Conservation (phyloP, 169 alveolate genomes). For the Plasmodium coatneyi region DNA sequence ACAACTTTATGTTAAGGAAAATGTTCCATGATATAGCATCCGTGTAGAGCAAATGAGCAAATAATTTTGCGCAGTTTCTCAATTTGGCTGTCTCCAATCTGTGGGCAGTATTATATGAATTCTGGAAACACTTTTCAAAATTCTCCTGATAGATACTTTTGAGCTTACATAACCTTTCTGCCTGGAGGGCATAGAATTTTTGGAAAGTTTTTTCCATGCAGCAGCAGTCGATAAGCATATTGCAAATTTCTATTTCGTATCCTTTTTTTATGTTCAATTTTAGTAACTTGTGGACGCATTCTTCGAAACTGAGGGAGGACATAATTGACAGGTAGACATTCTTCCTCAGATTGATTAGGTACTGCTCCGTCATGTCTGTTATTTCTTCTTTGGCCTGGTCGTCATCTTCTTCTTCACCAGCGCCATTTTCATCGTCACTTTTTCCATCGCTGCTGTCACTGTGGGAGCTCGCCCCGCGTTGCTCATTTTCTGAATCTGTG, state of each 20-base stretch:
- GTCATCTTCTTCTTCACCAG: conserved; percentile 86
- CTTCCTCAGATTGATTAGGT: conserved; percentile 94
- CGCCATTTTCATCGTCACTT: conserved; percentile 83
- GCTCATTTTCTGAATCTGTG: conserved; percentile 80
- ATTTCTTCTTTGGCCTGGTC: conserved; percentile 73
- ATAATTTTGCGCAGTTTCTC: conserved; percentile 97
- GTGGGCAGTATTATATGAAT: conserved; percentile 90
- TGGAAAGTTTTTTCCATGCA: conserved; percentile 99
- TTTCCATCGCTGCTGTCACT: conserved; percentile 87
- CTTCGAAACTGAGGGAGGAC: conserved; percentile 98
- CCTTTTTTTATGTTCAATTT: conserved; percentile 95
- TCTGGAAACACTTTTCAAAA: conserved; percentile 90
- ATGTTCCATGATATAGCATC: conserved; percentile 89
- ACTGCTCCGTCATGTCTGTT: conserved; percentile 95
- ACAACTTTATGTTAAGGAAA: conserved; percentile 91
- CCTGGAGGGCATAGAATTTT: conserved; percentile 95
- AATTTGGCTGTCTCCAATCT: conserved; percentile 97
- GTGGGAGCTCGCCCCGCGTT: conserved; percentile 19
- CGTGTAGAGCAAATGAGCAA: conserved; percentile 95
- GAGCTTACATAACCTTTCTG: conserved; percentile 95
- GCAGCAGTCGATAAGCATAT: conserved; percentile 98
- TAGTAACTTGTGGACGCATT: conserved; percentile 97
- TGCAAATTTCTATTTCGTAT: conserved; percentile 94
- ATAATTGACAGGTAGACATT: conserved; percentile 96
- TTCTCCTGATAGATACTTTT: conserved; percentile 93